These are phyloP conservation scores for Boletus calvinii DNA, from an alignment of 1,284 basidiomycete genomes.

Conservation along the genomic window DNA sequence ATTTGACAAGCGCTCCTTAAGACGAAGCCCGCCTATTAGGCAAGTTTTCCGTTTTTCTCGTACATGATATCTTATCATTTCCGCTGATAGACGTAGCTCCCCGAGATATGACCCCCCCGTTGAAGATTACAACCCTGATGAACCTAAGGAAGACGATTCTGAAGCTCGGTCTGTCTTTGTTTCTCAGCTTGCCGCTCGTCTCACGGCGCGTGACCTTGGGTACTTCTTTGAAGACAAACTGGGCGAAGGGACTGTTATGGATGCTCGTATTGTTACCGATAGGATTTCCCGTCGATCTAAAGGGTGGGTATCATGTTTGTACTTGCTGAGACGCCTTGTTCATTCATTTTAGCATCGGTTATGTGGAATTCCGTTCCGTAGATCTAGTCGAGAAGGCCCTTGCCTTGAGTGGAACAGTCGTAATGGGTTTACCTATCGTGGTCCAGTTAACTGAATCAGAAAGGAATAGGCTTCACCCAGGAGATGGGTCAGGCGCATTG, in stretches of 20 bases:
- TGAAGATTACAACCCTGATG: constrained; percentile 69
- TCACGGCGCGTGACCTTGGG: constrained; percentile 93
- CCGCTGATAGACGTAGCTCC: constrained; percentile 56
- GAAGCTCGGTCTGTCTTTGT: constrained; percentile 98
- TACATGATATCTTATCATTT: constrained; percentile 14
- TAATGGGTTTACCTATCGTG: constrained; percentile 97
- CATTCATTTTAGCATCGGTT: constrained; percentile 69
- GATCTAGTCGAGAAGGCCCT: constrained; percentile 92
- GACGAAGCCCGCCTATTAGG: constrained; percentile 41
- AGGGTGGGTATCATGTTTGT: constrained; percentile 60
- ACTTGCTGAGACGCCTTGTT: constrained; percentile 14
- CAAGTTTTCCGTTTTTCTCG: constrained; percentile 32
- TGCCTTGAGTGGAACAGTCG: constrained; percentile 85
- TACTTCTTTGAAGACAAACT: constrained; percentile 99
- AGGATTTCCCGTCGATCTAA: constrained; percentile 91
- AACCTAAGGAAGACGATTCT: constrained; percentile 83
- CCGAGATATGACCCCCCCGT: constrained; percentile 67
- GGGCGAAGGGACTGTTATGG: constrained; percentile 88
- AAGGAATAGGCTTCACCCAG: constrained; percentile 84
- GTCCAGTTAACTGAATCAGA: constrained; percentile 97
- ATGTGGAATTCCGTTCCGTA: constrained; percentile 91
- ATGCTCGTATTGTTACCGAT: constrained; percentile 94
- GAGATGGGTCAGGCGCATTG: constrained; percentile 62
- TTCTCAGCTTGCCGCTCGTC: constrained; percentile 92
- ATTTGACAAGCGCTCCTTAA: constrained; percentile 31